A percentile compares a stretch with the other conserved stretches of the same genome.
Evolutionary conservation across 2,329 filamentous ascomycete species (phyloP).

Genomic region (Ramularia endophylla): DNA sequence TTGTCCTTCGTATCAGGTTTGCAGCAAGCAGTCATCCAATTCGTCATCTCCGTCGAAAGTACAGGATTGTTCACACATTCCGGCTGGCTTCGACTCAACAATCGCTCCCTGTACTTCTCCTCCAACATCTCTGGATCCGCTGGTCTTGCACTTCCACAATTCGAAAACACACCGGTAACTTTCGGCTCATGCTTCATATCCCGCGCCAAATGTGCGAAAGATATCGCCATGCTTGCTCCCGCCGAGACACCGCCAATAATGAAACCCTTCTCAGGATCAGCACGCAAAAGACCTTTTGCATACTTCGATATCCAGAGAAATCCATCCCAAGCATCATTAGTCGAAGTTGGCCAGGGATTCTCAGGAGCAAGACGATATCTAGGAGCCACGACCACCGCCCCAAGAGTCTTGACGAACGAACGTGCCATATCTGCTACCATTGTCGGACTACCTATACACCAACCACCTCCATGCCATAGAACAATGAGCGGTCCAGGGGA

Average conservation of each 20-base stretch:
- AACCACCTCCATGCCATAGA: slow-evolving; percentile 21
- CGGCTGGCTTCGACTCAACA: slow-evolving; percentile 35
- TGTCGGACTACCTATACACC: slow-evolving; percentile 11
- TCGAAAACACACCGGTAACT: slow-evolving; percentile 34
- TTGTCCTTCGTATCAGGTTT: slow-evolving; percentile 8
- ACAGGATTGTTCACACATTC: slow-evolving; percentile 30
- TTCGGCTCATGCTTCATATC: slow-evolving; percentile 31
- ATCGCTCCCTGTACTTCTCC: slow-evolving; percentile 31
- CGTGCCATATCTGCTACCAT: slow-evolving; percentile 13
- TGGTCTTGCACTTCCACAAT: slow-evolving; percentile 38
- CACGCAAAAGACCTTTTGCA: slow-evolving; percentile 25
- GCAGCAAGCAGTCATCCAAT: slow-evolving; percentile 8
- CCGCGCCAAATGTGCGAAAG: slow-evolving; percentile 35
- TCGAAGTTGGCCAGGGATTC: slow-evolving; percentile 38
- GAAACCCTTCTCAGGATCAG: slow-evolving; percentile 38
- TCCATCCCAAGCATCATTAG: slow-evolving; percentile 41
- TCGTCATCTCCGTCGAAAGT: slow-evolving; percentile 11
- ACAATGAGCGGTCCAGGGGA: slow-evolving; percentile 18
- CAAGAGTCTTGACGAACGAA: slow-evolving; percentile 9
- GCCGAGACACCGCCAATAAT: slow-evolving; percentile 43
- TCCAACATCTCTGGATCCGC: slow-evolving; percentile 23
- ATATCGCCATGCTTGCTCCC: slow-evolving; percentile 35
- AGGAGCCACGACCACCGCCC: slow-evolving; percentile 11
- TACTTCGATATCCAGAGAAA: slow-evolving; percentile 39
- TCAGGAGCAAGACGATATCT: slow-evolving; percentile 41